phyloP scores from a whole-genome alignment of 306 rosid species.

The Cucurbita ficifolia region DNA sequence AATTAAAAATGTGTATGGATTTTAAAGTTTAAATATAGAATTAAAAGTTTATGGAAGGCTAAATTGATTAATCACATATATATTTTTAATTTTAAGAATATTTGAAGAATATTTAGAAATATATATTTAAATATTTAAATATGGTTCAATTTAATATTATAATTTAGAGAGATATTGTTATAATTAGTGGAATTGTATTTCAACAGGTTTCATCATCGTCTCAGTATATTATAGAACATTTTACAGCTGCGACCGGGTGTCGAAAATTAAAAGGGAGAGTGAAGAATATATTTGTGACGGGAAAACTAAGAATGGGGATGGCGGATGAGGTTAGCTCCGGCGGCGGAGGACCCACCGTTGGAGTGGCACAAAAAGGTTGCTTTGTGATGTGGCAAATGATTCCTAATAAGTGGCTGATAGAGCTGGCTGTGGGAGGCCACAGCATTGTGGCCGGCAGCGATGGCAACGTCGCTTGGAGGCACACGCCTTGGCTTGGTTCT shows the following conservation, averaged over 20 bases:
- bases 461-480: slow-evolving; percentile 84
- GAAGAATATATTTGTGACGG: slow-evolving; percentile 56
- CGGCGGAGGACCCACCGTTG: slow-evolving; percentile 15
- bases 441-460: slow-evolving; percentile 78
- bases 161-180: too few species aligned
- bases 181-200: too few species aligned
- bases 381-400: slow-evolving; percentile 98
- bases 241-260: slow-evolving; percentile 82
- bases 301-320: slow-evolving; percentile 66
- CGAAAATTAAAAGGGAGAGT: slow-evolving; percentile 70
- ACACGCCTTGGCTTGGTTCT: slow-evolving; percentile 85
- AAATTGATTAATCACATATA: background rate
- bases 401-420: slow-evolving; percentile 85
- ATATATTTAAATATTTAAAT: too few species aligned
- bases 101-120: too few species aligned
- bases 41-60: too few species aligned
- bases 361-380: slow-evolving; percentile 48
- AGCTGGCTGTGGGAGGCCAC: slow-evolving; percentile 63
- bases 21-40: background rate
- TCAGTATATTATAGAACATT: slow-evolving; percentile 74
- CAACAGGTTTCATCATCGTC: slow-evolving; percentile 52
- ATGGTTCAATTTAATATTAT: too few species aligned
- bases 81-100: too few species aligned
- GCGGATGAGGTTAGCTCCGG: slow-evolving; percentile 47
- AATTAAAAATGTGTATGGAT: too few species aligned